These are phyloP conservation scores for Chlorophyllum brunneum DNA, from an alignment of 768 basidiomycete species.

Conservation along the genomic window DNA sequence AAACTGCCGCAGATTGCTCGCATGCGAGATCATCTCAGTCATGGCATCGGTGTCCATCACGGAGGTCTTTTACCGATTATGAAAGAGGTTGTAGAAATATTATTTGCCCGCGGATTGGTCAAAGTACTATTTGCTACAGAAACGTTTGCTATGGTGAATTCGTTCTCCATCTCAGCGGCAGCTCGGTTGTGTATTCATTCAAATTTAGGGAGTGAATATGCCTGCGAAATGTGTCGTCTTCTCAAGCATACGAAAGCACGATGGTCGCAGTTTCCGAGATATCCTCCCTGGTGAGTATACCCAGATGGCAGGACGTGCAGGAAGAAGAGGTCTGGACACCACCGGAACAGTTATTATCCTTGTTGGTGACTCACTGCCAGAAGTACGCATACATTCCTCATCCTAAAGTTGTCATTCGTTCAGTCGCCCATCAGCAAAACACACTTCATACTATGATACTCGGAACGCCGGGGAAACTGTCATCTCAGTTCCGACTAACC, in stretches of 20 bases:
- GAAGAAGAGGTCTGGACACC: conserved; percentile 89
- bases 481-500: conserved; percentile 94
- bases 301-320: conserved; percentile 98
- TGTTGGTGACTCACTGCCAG: conserved; percentile 79
- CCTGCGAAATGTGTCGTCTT: conserved; percentile 97
- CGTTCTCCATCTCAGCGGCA: background rate
- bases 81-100: conserved; percentile 96
- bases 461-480: conserved; percentile 87
- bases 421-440: conserved; percentile 50
- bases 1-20: conserved; percentile 88
- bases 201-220: conserved; percentile 93
- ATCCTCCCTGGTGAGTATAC: conserved; percentile 93
- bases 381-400: conserved; percentile 44
- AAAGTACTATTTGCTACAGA: conserved; percentile 98
- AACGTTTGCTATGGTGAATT: conserved; percentile 95
- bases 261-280: conserved; percentile 88
- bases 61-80: conserved; percentile 95
- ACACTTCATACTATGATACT: conserved; percentile 87
- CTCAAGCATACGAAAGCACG: conserved; percentile 92
- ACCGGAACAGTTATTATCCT: conserved; percentile 96
- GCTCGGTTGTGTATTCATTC: conserved; percentile 2
- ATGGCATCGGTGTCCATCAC: conserved; percentile 97
- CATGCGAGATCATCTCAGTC: conserved; percentile 84
- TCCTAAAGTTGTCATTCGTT: background rate
- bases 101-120: conserved; percentile 93